These are phyloP conservation scores for Dentipellis fragilis DNA, from an alignment of 768 basidiomycete genomes.

Conservation along the genomic window DNA sequence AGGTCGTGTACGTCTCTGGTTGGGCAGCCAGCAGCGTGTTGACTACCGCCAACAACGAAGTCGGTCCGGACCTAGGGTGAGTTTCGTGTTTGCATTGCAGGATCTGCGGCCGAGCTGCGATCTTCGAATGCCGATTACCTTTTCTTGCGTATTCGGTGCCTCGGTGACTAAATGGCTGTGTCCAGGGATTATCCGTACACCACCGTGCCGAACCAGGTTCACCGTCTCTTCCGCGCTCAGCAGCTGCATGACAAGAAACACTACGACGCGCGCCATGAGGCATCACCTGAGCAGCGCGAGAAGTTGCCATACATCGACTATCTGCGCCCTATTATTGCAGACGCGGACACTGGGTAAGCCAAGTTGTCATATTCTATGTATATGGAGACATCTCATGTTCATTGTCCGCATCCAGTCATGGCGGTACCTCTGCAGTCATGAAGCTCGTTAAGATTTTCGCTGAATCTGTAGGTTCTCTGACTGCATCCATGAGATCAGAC, in stretches of 20 bases:
- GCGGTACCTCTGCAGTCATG: conserved; percentile 89
- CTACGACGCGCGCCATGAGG: conserved; percentile 73
- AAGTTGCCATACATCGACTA: conserved; percentile 80
- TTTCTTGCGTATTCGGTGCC: too few species aligned
- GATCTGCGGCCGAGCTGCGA: too few species aligned
- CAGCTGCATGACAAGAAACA: conserved; percentile 90
- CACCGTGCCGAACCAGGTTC: conserved; percentile 92
- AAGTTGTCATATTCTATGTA: too few species aligned
- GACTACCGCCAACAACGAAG: conserved; percentile 85
- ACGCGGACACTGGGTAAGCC: conserved; percentile 84
- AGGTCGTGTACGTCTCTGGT: conserved; percentile 86
- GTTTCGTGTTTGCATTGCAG: conserved; percentile 6
- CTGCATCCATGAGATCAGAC: not conserved
- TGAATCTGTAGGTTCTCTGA: conserved; percentile 52
- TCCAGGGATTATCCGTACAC: conserved; percentile 89
- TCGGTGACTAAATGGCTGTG: not conserved
- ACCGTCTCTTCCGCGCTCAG: conserved; percentile 85
- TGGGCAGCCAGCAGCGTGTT: conserved; percentile 84
- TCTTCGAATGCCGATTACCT: too few species aligned
- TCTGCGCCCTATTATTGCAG: conserved; percentile 86
- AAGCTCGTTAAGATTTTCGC: conserved; percentile 91
- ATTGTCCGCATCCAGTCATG: conserved; percentile 47
- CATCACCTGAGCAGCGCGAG: conserved; percentile 50
- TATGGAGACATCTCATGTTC: not conserved
- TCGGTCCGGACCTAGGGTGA: conserved; percentile 84